Evolutionary conservation across 1,284 basidiomycete genomes (phyloP).

Genomic region (Pyrrhoderma noxium): DNA sequence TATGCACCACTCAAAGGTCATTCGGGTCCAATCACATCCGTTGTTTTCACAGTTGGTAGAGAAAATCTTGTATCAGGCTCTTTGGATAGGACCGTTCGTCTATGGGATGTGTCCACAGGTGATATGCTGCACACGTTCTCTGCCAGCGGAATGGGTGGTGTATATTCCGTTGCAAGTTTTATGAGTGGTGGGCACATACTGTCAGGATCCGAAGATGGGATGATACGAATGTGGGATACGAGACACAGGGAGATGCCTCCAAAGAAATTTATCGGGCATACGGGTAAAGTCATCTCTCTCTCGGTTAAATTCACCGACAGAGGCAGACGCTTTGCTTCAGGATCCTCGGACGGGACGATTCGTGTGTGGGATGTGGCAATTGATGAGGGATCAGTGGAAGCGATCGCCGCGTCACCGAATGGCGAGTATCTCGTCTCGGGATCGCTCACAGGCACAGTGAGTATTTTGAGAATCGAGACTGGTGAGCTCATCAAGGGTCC

Average conservation of each 20-base stretch:
- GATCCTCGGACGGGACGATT: conserved; percentile 83
- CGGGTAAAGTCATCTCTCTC: not conserved
- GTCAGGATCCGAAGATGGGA: conserved; percentile 1
- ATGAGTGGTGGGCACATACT: not conserved
- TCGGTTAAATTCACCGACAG: conserved; percentile 45
- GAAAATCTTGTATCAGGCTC: conserved; percentile 2
- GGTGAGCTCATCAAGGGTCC: not conserved
- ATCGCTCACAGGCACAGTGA: not conserved
- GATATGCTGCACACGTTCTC: not conserved
- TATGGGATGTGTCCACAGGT: not conserved
- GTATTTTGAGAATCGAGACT: not conserved
- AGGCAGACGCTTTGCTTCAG: conserved; percentile 77
- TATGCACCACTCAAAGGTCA: not conserved
- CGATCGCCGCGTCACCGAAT: conserved; percentile 5
- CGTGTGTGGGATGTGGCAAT: conserved; percentile 80
- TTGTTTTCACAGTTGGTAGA: not conserved
- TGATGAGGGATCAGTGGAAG: conserved; percentile 29
- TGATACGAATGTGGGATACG: conserved; percentile 1
- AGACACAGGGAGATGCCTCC: too few species aligned
- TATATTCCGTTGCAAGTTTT: not conserved
- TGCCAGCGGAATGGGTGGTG: not conserved
- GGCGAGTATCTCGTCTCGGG: conserved; percentile 2
- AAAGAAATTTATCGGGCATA: not conserved
- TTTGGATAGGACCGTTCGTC: not conserved
- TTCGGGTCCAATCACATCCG: not conserved